Evolutionary conservation across 2,329 filamentous ascomycete species (phyloP).

Genomic region (Xylariales sp.): DNA sequence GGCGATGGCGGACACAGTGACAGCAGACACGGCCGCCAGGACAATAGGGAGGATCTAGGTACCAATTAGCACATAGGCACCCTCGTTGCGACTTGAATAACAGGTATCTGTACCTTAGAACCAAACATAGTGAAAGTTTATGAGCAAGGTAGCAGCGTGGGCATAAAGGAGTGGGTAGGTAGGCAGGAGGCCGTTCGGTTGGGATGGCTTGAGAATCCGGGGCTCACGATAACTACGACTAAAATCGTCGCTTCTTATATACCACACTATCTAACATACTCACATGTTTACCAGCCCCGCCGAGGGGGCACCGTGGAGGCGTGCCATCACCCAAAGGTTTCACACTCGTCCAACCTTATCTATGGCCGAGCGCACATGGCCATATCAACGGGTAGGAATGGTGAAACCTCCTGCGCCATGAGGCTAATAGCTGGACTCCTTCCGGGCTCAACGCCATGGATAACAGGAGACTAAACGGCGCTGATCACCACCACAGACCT

Average conservation of each 20-base stretch:
- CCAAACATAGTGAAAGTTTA: conserved; percentile 32
- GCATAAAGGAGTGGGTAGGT: neutral
- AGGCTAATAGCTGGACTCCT: conserved; percentile 1
- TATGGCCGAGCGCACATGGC: conserved; percentile 16
- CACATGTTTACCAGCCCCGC: conserved; percentile 2
- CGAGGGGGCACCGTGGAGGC: neutral
- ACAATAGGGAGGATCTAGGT: conserved; percentile 25
- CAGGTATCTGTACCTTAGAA: conserved; percentile 31
- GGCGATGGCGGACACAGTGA: conserved; percentile 30
- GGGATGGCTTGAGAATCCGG: conserved; percentile 1
- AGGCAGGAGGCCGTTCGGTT: neutral
- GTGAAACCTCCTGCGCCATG: conserved; percentile 20
- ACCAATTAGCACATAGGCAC: neutral
- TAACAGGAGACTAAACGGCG: conserved; percentile 10
- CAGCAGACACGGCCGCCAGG: conserved; percentile 34
- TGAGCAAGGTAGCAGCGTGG: neutral
- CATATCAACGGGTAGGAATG: conserved; percentile 16
- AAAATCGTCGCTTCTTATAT: conserved; percentile 21
- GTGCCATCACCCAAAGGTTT: neutral
- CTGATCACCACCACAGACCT: conserved; percentile 32
- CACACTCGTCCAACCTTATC: conserved; percentile 26
- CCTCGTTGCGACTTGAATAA: neutral
- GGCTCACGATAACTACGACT: neutral
- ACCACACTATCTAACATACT: neutral
- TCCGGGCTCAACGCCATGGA: conserved; percentile 14